Conservation (phyloP, 495 filamentous ascomycete species). For the Lindgomyces ingoldianus region DNA sequence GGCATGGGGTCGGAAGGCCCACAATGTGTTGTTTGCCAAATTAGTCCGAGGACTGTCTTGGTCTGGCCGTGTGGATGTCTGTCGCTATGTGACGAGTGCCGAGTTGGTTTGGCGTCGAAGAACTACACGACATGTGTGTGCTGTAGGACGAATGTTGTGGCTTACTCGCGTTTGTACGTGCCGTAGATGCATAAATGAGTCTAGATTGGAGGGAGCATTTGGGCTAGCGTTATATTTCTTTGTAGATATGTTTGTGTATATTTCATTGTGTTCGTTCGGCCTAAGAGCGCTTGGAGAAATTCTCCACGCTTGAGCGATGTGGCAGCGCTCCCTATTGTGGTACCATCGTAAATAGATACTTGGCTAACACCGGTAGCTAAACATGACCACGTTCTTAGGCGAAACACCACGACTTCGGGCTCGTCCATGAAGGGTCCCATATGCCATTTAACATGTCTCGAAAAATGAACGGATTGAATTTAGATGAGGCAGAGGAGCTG, state of each 20-base stretch:
- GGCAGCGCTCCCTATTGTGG: too few relatives aligned
- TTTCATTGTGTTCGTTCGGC: too few relatives aligned
- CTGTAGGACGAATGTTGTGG: constrained; percentile 80
- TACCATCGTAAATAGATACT: too few relatives aligned
- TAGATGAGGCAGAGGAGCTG: too few relatives aligned
- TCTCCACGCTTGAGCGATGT: too few relatives aligned
- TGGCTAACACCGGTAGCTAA: too few relatives aligned
- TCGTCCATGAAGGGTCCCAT: too few relatives aligned
- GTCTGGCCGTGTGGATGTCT: constrained; percentile 97
- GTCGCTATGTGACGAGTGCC: constrained; percentile 90
- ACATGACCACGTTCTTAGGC: too few relatives aligned
- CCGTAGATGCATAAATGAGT: constrained; percentile 56
- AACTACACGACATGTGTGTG: constrained; percentile 96
- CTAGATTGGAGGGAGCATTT: background rate
- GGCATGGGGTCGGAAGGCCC: constrained; percentile 75
- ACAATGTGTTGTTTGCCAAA: constrained; percentile 91
- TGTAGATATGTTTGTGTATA: background rate
- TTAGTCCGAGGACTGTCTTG: constrained; percentile 80
- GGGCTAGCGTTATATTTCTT: background rate
- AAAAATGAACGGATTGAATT: too few relatives aligned
- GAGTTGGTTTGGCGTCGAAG: constrained; percentile 91
- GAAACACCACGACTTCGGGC: too few relatives aligned
- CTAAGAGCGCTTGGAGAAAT: too few relatives aligned
- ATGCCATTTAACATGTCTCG: too few relatives aligned
- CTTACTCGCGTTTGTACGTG: constrained; percentile 88